Evolutionary conservation across 148 eudicot species (phyloP).

Genomic region (Pouteria glomerata): DNA sequence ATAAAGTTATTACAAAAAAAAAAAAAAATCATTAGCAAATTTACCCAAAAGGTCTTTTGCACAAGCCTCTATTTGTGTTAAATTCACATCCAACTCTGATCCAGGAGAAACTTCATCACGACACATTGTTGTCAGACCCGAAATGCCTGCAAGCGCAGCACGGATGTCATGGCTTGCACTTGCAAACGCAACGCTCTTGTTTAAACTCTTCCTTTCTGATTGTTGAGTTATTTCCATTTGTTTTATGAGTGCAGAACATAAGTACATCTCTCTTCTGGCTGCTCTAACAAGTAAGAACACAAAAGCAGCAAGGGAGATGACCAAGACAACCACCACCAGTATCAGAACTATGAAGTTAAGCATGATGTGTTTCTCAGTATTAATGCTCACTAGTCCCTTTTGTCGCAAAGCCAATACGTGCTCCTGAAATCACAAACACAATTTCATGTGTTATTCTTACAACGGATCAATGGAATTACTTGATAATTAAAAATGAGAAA

Average conservation of each 20-base stretch:
- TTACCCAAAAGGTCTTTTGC: slow-evolving; percentile 61
- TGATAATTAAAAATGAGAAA: neutral
- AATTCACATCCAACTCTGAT: slow-evolving; percentile 43
- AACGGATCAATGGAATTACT: too few species aligned
- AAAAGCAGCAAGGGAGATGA: slow-evolving; percentile 20
- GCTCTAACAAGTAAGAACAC: slow-evolving; percentile 24
- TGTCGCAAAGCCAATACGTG: slow-evolving; percentile 40
- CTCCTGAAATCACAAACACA: slow-evolving; percentile 27
- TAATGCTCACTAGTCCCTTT: slow-evolving; percentile 12
- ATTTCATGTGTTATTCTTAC: neutral
- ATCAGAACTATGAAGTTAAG: slow-evolving; percentile 27
- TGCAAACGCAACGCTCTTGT: slow-evolving; percentile 59
- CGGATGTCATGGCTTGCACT: slow-evolving; percentile 79
- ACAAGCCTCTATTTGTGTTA: slow-evolving; percentile 43
- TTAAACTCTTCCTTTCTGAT: slow-evolving; percentile 60
- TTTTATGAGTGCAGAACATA: slow-evolving; percentile 45
- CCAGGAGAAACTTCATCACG: slow-evolving; percentile 24
- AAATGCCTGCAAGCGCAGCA: slow-evolving; percentile 53
- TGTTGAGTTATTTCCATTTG: slow-evolving; percentile 66
- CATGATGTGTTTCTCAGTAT: slow-evolving; percentile 20
- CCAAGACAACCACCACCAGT: slow-evolving; percentile 16
- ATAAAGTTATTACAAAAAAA: neutral
- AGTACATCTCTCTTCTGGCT: slow-evolving; percentile 35
- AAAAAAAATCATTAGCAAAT: neutral
- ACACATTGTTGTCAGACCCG: slow-evolving; percentile 42